Evolutionary conservation across 306 rosid species (phyloP), one percentile per base, ranked within the genome.

Genomic region (Cicer chorassanicum): DNA sequence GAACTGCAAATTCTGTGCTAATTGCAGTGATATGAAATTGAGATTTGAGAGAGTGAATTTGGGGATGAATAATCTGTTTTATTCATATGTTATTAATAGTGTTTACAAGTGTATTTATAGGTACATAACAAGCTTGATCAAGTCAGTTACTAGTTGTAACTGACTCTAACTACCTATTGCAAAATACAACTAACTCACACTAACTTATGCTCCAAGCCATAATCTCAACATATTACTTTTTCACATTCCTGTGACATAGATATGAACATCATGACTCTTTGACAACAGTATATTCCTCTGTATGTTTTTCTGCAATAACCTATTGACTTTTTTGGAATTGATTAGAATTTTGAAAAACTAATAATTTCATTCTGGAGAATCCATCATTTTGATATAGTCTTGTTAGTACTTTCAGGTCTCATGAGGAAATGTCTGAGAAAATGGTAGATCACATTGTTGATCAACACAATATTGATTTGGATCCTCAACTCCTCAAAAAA

Each of bases 401-500:
- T 46, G 43, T 69, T 62, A 54, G 45, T 36, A 45, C 67, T 72
- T 66, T 53, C 83, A 86, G 87, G 89, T 77, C 83, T 60, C 89
- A 86, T 65, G 89, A 86, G 78, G 79, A 82, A 68, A 86, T 86
- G 89, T 86, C 89, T 48, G 77, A 77, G 79, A 74, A 77, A 64
- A 83, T 86, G 89, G 54, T 83, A 50, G 82, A 83, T 64, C 57
- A 77, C 85, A 80, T 86, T 56, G 89, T 86, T 69, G 89, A 86
- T 53, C 46, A 80, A 62, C 87, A 83, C 80, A 69, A 77, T 60
- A 80, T 86, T 59, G 89, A 86, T 29, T 10, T 83, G 13, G 85
- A 80, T 70, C 3, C 85, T 51, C 81, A 80, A 29, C 55, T 71
- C 54, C 74, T 83, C 29, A 77, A 70, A 71, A 86, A 78, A 77